Conservation (phyloP, 208 protist species). For the Strigomonas culicis region DNA sequence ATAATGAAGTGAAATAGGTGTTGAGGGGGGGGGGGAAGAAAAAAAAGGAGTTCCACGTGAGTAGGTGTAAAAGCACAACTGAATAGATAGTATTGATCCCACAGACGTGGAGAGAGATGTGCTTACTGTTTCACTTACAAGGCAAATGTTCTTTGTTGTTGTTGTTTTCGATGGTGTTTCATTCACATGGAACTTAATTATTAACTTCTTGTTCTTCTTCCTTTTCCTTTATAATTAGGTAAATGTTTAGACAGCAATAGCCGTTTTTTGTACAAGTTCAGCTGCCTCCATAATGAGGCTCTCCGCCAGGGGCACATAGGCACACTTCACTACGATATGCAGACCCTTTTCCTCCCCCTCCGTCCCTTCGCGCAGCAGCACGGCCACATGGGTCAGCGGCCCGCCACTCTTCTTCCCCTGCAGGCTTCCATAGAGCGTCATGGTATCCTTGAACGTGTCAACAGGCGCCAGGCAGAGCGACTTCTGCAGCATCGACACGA, state of each 20-base stretch:
- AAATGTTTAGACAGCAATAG: no score
- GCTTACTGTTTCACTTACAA: no score
- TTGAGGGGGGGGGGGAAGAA: background rate
- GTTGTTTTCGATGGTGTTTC: background rate
- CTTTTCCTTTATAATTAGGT: background rate
- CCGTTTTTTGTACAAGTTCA: no score
- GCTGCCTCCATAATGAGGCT: conserved; percentile 26
- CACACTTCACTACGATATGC: conserved; percentile 36
- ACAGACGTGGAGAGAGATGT: no score
- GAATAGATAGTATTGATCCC: no score
- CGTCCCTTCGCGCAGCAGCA: conserved; percentile 48
- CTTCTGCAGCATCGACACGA: conserved; percentile 24
- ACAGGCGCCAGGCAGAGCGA: conserved; percentile 43
- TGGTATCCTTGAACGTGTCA: conserved; percentile 68
- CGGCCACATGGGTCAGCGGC: conserved; percentile 43
- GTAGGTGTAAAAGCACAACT: no score
- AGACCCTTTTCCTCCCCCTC: conserved; percentile 41
- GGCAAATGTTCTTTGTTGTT: background rate
- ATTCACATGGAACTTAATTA: background rate
- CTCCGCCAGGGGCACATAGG: conserved; percentile 43
- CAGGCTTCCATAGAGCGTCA: conserved; percentile 54
- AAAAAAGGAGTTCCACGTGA: no score
- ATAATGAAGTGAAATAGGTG: background rate
- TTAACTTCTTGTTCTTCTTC: background rate
- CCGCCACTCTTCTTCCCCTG: conserved; percentile 48